Evolutionary conservation across 352 stramenopile species (phyloP).

Genomic region (Phytopythium oedochilum): DNA sequence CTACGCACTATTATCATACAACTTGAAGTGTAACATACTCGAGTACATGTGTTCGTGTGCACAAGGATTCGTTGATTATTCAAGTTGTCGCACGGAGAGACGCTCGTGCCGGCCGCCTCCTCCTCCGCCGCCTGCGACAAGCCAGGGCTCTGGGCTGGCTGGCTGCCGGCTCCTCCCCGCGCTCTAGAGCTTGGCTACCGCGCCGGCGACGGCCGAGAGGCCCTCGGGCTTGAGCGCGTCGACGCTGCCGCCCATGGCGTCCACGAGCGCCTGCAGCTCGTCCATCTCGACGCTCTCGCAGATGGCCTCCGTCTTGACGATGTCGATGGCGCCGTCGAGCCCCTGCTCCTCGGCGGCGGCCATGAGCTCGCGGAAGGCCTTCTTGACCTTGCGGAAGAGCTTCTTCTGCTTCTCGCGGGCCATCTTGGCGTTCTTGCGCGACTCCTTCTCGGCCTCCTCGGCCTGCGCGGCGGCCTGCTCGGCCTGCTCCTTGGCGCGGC

Average conservation of each 20-base stretch:
- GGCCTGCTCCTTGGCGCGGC: conserved; percentile 51
- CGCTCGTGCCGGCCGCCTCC: no score
- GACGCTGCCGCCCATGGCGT: conserved; percentile 22
- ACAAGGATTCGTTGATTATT: no score
- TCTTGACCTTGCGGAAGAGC: conserved; percentile 79
- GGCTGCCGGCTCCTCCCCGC: conserved; percentile 76
- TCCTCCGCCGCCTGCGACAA: conserved; percentile 34
- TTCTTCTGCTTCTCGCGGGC: conserved; percentile 86
- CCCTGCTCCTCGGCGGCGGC: conserved; percentile 49
- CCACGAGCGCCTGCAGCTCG: conserved; percentile 37
- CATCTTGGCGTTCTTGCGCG: conserved; percentile 68
- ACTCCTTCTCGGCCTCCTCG: conserved; percentile 66
- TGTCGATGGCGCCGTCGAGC: conserved; percentile 52
- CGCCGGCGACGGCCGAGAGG: background rate
- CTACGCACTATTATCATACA: background rate
- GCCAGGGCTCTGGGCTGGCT: no score
- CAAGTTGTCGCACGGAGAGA: no score
- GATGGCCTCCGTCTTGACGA: conserved; percentile 71
- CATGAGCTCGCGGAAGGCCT: conserved; percentile 81
- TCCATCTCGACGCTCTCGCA: conserved; percentile 64
- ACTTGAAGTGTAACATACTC: no score
- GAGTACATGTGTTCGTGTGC: no score
- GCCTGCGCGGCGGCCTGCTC: conserved; percentile 37
- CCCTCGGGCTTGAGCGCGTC: conserved; percentile 15
- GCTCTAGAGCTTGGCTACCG: conserved; percentile 8